Percentiles rank a stretch among this genome's conserved stretches.
These are phyloP conservation scores for Populus hybrid DNA, from an alignment of 441 rosid genomes.

Conservation along the genomic window DNA sequence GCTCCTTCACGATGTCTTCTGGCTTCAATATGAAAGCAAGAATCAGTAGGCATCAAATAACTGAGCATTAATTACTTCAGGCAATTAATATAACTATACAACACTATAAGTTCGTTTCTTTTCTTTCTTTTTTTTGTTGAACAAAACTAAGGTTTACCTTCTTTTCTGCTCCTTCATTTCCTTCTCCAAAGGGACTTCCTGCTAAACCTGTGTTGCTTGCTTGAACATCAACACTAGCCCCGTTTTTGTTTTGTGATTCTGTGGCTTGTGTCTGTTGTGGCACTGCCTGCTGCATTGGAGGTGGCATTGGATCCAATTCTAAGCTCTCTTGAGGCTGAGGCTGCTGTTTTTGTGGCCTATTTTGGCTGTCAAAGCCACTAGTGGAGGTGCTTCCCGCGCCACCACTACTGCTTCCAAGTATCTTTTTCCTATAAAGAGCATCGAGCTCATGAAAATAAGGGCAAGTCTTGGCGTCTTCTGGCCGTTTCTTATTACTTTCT, in stretches of 20 bases:
- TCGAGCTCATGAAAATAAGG: slow-evolving; percentile 77
- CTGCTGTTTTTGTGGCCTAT: slow-evolving; percentile 23
- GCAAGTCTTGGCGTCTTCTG: slow-evolving; percentile 73
- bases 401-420: slow-evolving; percentile 30
- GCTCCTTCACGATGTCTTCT: slow-evolving; percentile 85
- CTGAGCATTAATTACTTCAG: background rate
- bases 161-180: slow-evolving; percentile 27
- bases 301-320: slow-evolving; percentile 14
- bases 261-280: slow-evolving; percentile 10
- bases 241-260: slow-evolving; percentile 25
- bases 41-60: slow-evolving; percentile 27
- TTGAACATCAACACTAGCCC: slow-evolving; percentile 5
- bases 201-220: slow-evolving; percentile 13
- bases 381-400: slow-evolving; percentile 11
- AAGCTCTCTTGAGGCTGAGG: slow-evolving; percentile 22
- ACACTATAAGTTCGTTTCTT: background rate
- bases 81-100: background rate
- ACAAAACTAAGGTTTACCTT: slow-evolving; percentile 32
- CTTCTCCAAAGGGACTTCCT: slow-evolving; percentile 30
- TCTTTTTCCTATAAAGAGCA: slow-evolving; percentile 57
- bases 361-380: slow-evolving; percentile 20
- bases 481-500: slow-evolving; percentile 69
- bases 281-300: slow-evolving; percentile 14
- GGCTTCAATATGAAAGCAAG: slow-evolving; percentile 65
- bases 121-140: background rate